Base-by-base conservation (phyloP, 73 alveolate species). In the Symbiodinium natans region DNA sequence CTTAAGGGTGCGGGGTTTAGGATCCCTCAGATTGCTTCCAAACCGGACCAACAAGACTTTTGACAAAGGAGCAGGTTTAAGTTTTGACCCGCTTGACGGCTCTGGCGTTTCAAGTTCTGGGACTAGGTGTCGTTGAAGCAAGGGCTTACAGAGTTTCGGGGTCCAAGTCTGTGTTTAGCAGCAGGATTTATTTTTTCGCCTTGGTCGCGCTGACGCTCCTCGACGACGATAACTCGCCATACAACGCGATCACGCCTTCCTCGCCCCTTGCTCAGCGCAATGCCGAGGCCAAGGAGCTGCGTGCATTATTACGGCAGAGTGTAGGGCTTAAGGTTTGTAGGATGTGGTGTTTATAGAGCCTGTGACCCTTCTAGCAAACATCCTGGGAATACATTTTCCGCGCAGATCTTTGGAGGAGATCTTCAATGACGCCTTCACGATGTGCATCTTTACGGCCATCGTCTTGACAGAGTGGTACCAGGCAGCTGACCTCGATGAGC, bases 391-490 rank as follows among this genome's bases (percentile, higher is more conserved):
- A n/a, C n/a, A n/a, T n/a, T n/a, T n/a, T n/a, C n/a, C n/a, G n/a
- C n/a, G n/a, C n/a, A n/a, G n/a, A n/a, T n/a, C n/a, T n/a, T 43
- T 43, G 11, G 34, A 52, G 68, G 68, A 48, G 82, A 43, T 85
- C 82, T 85, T 85, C 93, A 46, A 52, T 29, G 93, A 48, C 82
- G 27, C 93, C 77, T 85, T 85, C 82, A 19, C 82, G 21, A 46
- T 85, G 93, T 85, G 93, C 82, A 85, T 85, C 56, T 85, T 36
- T 38, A 46, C 54, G 6, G 93, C 93, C 68, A 48, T 85, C 38
- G n/a, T 85, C 48, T 54, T 85, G 34, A 85, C 93, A 1, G 93
- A 85, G 54, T 85, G 93, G 93, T 85, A 85, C 48, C 93, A 85
- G 46, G 93, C 93, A 2, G 52, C 54, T 13, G 93, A 85, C 31